Base-by-base conservation (phyloP, 1,284 basidiomycete species). In the Apiotrichum montevideense region DNA sequence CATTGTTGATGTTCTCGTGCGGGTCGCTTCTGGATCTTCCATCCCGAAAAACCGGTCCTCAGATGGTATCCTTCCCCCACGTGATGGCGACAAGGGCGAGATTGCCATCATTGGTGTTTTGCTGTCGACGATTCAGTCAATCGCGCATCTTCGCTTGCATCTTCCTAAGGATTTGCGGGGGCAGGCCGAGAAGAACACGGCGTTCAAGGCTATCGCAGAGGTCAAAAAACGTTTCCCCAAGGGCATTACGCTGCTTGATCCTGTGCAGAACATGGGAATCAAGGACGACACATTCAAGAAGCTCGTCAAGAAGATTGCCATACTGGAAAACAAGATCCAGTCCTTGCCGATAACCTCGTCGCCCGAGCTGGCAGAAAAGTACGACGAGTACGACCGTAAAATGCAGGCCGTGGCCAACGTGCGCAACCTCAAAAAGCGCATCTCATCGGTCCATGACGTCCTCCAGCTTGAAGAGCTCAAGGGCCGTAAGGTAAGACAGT, bases 381-480 rank as follows among this genome's bases (percentile, higher is more conserved):
- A 95, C 72, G 85, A 87, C 21, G 77, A 84, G 39, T 98, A 90
- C 75, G 78, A 85, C 15, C 79, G 82, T 63, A 98, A 98, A 75
- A 85, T 87, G 64, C 81, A 85, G 46, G 80, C 84, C 14, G 84
- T 86, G 61, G 80, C 84, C 35, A 81, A 82, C 37, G 86, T 96
- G 57, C 84, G 87, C 11, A 80, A 81, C 13, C 79, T 96, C 35
- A 91, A 88, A 78, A 87, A 87, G 70, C 85, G 85, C 46, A 93
- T 98, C 45, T 85, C 88, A 57, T 84, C 87, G 0, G 96, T 95
- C 0, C 87, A 95, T 59, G 93, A 95, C 61, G 85, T 98, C 5
- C 79, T 98, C 52, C 95, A 98, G 73, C 84, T 98, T 52, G 96
- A 98, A 75, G 96, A 98, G 75, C 86, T 99, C 69, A 97, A 96